Evolutionary conservation across 148 eudicot genomes (phyloP).

Genomic region (Cornus controversa): DNA sequence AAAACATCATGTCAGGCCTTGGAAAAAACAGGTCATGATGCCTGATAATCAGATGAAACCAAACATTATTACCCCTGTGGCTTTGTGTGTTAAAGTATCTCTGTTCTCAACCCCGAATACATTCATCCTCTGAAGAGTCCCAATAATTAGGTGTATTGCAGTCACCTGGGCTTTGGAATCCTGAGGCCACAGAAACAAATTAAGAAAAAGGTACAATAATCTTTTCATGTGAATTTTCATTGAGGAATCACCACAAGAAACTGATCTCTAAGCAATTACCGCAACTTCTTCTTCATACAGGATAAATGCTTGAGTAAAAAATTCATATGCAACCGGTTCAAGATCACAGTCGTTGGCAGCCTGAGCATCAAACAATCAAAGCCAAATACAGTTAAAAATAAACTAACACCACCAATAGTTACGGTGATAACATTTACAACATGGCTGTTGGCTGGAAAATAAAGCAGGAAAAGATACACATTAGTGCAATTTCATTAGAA

Average conservation of each 20-base stretch:
- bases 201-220: conserved; percentile 1
- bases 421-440: conserved; percentile 2
- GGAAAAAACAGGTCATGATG: neutral
- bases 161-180: conserved; percentile 99
- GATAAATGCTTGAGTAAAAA: conserved; percentile 91
- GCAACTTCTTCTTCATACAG: conserved; percentile 96
- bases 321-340: conserved; percentile 92
- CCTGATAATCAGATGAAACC: neutral
- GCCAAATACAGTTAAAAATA: neutral
- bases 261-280: conserved; percentile 41
- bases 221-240: neutral
- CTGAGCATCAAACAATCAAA: conserved; percentile 35
- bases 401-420: conserved; percentile 1
- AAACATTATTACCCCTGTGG: conserved; percentile 78
- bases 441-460: neutral
- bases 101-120: conserved; percentile 93
- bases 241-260: conserved; percentile 5
- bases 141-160: conserved; percentile 95
- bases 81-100: conserved; percentile 96
- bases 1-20: neutral
- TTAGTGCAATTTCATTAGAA: neutral
- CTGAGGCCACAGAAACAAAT: conserved; percentile 31
- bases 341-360: conserved; percentile 97
- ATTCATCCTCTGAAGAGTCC: conserved; percentile 91
- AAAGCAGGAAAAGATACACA: neutral